Base-by-base conservation (phyloP, 108 stramenopile genomes). In the Poteriospumella lacustris region DNA sequence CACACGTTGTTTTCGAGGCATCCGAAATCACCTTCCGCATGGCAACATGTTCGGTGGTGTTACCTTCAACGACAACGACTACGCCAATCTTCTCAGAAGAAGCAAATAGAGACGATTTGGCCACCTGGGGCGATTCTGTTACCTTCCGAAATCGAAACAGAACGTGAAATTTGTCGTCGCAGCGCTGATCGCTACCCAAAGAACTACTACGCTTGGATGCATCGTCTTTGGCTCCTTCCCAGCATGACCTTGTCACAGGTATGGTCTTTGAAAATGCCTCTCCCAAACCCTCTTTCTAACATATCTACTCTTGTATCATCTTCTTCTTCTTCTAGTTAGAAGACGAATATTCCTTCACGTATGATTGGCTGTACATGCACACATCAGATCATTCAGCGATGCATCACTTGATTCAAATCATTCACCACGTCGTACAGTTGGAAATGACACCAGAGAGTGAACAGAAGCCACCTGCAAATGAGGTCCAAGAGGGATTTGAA, bases 111-210 rank as follows among this genome's bases (percentile, higher is more conserved):
- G 9, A 3, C 9, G 3, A 64, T 64, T 33, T 9, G 3, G 15
- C 29, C 15, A 12, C 15, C 9, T 64, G 36, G 36, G 28, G 28
- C 60, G 5, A 31, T 33, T 19, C 60, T 64, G 5, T 52, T 52
- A 52, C 47, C 47, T 15, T 15, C 47, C 19, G 47, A 52, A 52
- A 64, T 64, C 36, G 60, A 64, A 64, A 64, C 60, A 34, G 60
- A 64, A 64, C 28, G 36, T 34, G 60, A 64, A 33, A 5, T 64
- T 9, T 64, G 60, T 64, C 60, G 60, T 33, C 28, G 5, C 15
- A 64, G 28, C 33, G 31, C 33, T 3, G 60, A 64, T 26, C 31
- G 15, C 29, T 64, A 64, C 36, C 60, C 60, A 34, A 3, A 24
- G 3, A 64, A 64, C 31, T 64, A 64, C 24, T 64, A 64, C 36